Percentiles rank a stretch among this genome's conserved stretches.
These are phyloP conservation scores for Grosmannia serpens DNA, from an alignment of 2,329 filamentous ascomycete species.

Conservation along the genomic window DNA sequence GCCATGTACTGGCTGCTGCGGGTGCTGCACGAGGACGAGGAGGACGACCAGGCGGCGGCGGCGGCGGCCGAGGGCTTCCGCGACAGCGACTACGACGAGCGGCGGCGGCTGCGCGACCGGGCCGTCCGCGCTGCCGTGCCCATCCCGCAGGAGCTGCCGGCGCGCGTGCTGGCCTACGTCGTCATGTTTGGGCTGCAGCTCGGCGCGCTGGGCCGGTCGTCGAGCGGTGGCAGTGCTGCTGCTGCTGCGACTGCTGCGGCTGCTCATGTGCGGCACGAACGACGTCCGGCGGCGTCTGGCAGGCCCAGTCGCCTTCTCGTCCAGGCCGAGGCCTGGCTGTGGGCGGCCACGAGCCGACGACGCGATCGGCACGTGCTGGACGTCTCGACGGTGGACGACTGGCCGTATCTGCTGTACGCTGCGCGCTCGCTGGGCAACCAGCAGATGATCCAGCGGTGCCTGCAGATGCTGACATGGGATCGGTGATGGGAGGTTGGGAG, in stretches of 20 bases:
- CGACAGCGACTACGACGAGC: not conserved
- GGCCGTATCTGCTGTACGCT: conserved; percentile 8
- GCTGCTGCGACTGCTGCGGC: too few species aligned
- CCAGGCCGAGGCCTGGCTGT: conserved; percentile 5
- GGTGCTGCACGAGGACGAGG: conserved; percentile 6
- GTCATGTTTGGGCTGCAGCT: conserved; percentile 8
- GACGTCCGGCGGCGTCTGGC: too few species aligned
- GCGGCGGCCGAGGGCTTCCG: too few species aligned
- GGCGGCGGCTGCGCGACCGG: too few species aligned
- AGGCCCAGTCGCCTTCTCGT: not conserved
- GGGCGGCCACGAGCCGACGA: conserved; percentile 2
- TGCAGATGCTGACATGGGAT: not conserved
- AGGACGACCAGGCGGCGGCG: not conserved
- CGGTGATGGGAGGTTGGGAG: not conserved
- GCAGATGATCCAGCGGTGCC: not conserved
- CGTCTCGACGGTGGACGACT: not conserved
- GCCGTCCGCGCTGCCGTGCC: not conserved
- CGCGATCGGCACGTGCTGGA: conserved; percentile 4
- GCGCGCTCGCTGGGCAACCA: conserved; percentile 5
- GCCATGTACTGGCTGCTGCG: conserved; percentile 11
- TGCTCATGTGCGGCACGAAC: too few species aligned
- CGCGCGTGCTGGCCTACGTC: conserved; percentile 8
- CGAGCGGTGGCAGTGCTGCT: not conserved
- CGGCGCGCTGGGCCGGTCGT: not conserved
- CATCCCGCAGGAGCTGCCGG: conserved; percentile 5